A percentile compares a stretch with the other conserved stretches of the same genome.
Evolutionary conservation across 1,284 basidiomycete genomes (phyloP).

Genomic region (Sanghuangporus weigelae): DNA sequence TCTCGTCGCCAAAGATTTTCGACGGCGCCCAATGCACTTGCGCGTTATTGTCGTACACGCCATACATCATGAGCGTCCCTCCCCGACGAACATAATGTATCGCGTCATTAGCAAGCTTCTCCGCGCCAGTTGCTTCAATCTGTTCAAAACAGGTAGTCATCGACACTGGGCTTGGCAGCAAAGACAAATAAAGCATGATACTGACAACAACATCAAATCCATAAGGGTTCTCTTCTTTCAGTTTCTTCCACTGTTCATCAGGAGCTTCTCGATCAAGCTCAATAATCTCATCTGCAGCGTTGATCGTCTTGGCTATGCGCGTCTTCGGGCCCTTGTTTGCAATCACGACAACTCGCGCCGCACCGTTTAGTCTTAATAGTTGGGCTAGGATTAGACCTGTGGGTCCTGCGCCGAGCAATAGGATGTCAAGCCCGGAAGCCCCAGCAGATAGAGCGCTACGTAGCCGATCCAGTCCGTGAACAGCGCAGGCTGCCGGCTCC

Average conservation of each 20-base stretch:
- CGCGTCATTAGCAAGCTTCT: conserved; percentile 49
- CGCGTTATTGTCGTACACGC: conserved; percentile 53
- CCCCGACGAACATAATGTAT: conserved; percentile 58
- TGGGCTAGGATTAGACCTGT: conserved; percentile 58
- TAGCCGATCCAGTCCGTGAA: conserved; percentile 60
- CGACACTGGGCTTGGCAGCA: neutral
- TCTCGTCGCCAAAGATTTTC: conserved; percentile 60
- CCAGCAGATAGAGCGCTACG: conserved; percentile 26
- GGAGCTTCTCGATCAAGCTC: conserved; percentile 50
- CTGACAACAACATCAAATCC: conserved; percentile 55
- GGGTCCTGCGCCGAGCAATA: conserved; percentile 46
- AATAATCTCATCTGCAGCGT: conserved; percentile 50
- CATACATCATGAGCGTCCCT: conserved; percentile 49
- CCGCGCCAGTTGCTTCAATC: conserved; percentile 52
- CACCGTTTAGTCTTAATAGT: conserved; percentile 54
- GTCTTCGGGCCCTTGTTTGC: conserved; percentile 58
- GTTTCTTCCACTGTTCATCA: conserved; percentile 48
- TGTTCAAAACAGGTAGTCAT: conserved; percentile 21
- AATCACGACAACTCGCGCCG: conserved; percentile 42
- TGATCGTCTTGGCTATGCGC: conserved; percentile 49
- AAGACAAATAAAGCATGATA: neutral
- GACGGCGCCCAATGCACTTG: conserved; percentile 51
- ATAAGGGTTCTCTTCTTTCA: conserved; percentile 54
- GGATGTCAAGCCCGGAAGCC: conserved; percentile 48
- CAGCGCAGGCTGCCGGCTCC: conserved; percentile 58